These are phyloP conservation scores for Tetrapyrgos nigripes DNA, from an alignment of 1,284 basidiomycete genomes.

Conservation along the genomic window DNA sequence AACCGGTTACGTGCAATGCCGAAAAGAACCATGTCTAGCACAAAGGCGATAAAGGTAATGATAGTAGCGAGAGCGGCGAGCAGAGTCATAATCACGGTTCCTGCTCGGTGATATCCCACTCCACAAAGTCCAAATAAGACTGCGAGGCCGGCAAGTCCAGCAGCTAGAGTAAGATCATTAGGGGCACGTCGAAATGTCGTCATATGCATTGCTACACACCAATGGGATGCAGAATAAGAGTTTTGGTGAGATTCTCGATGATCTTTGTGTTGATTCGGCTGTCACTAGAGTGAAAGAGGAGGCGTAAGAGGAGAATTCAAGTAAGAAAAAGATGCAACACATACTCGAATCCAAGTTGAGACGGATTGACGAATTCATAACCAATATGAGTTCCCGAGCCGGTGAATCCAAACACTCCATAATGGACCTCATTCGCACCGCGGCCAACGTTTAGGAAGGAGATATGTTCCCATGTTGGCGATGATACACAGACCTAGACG, in stretches of 20 bases:
- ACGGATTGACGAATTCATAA: slow-evolving; percentile 51
- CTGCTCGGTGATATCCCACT: slow-evolving; percentile 63
- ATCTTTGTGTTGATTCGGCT: slow-evolving; percentile 52
- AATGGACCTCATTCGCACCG: slow-evolving; percentile 48
- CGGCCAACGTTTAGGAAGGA: slow-evolving; percentile 68
- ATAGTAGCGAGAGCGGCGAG: slow-evolving; percentile 67
- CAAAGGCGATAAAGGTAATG: slow-evolving; percentile 69
- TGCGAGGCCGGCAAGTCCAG: slow-evolving; percentile 74
- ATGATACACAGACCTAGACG: slow-evolving; percentile 62
- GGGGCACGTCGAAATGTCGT: not conserved
- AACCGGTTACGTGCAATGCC: slow-evolving; percentile 69
- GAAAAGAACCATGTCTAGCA: slow-evolving; percentile 84
- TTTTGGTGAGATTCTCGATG: slow-evolving; percentile 73
- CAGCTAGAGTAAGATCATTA: slow-evolving; percentile 45
- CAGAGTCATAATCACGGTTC: slow-evolving; percentile 80
- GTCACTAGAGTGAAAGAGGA: slow-evolving; percentile 32
- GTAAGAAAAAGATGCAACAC: slow-evolving; percentile 3
- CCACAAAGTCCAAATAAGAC: slow-evolving; percentile 77
- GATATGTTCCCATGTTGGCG: slow-evolving; percentile 75
- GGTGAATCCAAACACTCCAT: slow-evolving; percentile 81
- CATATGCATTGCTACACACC: slow-evolving; percentile 41
- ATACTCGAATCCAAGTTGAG: slow-evolving; percentile 11
- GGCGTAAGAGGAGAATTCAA: not conserved
- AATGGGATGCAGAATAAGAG: slow-evolving; percentile 81
- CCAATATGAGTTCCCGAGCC: slow-evolving; percentile 62